A percentile compares a stretch with the other conserved stretches of the same genome.
phyloP scores from a whole-genome alignment of 1,284 basidiomycete species.

The Filobasidium uniguttulatum region DNA sequence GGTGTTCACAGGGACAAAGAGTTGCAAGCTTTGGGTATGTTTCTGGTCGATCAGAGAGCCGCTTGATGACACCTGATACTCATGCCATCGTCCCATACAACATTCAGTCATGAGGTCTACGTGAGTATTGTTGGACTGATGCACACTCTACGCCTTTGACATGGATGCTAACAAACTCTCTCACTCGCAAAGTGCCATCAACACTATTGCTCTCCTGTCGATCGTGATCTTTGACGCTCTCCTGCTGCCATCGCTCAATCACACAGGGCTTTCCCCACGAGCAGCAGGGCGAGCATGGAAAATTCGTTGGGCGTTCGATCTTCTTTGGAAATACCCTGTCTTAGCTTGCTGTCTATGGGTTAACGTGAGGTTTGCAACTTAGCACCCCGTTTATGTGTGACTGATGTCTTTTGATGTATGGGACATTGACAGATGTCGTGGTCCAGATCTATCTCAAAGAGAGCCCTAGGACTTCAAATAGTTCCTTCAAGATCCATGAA shows the following conservation, averaged over 20 bases:
- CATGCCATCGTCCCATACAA: neutral
- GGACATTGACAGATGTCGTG: constrained; percentile 22
- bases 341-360: constrained; percentile 35
- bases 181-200: constrained; percentile 26
- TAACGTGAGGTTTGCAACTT: constrained; percentile 22
- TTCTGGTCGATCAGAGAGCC: neutral
- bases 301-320: constrained; percentile 34
- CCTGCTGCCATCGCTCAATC: constrained; percentile 24
- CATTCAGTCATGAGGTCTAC: constrained; percentile 28
- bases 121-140: constrained; percentile 16
- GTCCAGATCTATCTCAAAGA: constrained; percentile 29
- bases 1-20: constrained; percentile 28
- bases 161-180: neutral
- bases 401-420: neutral
- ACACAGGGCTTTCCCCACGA: constrained; percentile 6
- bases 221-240: constrained; percentile 31
- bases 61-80: neutral
- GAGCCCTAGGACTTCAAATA: constrained; percentile 30
- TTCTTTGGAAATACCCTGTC: constrained; percentile 33
- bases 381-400: neutral
- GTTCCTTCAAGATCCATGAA: constrained; percentile 25
- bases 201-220: constrained; percentile 31
- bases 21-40: constrained; percentile 21
- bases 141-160: neutral
- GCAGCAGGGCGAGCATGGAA: constrained; percentile 19